Percentiles rank a stretch among this genome's conserved stretches.
Evolutionary conservation across 768 basidiomycete genomes (phyloP).

Genomic region (Phanerochaete carnosa): DNA sequence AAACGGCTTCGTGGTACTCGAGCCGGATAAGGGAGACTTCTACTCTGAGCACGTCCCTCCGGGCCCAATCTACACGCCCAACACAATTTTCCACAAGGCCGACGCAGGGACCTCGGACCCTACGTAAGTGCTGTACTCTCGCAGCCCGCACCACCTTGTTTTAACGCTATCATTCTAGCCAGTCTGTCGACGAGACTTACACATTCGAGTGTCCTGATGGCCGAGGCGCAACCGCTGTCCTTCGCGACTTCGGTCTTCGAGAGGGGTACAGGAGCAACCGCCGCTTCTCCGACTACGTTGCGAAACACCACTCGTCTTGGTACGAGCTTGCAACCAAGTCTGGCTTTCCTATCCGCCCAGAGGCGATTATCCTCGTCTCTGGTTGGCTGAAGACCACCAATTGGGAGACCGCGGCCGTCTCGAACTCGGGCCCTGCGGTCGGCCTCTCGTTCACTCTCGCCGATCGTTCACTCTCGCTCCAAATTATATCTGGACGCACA

Average conservation of each 20-base stretch:
- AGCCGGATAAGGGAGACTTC: neutral
- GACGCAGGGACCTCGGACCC: neutral
- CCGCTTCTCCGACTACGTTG: conserved; percentile 3
- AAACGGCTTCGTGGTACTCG: neutral
- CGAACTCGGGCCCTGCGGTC: neutral
- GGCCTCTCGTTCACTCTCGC: neutral
- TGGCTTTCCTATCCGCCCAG: neutral
- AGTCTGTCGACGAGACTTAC: neutral
- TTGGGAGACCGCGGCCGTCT: conserved; percentile 14
- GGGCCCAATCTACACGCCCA: neutral
- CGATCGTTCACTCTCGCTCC: neutral
- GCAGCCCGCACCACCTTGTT: no score
- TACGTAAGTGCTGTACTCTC: no score
- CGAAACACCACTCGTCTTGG: conserved; percentile 6
- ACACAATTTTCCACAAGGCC: neutral
- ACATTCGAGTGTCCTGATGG: neutral
- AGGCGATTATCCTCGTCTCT: conserved; percentile 12
- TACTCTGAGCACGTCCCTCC: neutral
- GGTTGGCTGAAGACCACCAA: conserved; percentile 16
- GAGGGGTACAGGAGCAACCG: neutral
- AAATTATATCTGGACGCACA: neutral
- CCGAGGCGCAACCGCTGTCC: neutral
- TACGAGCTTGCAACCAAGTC: conserved; percentile 6
- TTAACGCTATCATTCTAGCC: neutral
- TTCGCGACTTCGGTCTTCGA: neutral